A percentile compares a stretch with the other conserved stretches of the same genome.
Evolutionary conservation across 2,329 filamentous ascomycete species (phyloP).

Genomic region (Penicillium sp.): DNA sequence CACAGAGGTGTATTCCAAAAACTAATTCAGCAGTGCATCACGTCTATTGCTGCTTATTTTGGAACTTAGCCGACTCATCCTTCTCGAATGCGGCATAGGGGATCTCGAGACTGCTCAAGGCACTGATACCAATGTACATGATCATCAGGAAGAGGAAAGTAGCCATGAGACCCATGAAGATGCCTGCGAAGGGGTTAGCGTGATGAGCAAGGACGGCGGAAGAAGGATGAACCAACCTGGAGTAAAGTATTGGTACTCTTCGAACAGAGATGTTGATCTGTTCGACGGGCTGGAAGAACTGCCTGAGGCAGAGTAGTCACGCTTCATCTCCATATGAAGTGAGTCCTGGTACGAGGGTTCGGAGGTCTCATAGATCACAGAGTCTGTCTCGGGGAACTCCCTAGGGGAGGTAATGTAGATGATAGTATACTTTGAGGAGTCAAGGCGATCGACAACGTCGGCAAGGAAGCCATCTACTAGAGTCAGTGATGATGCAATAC

Average conservation of each 20-base stretch:
- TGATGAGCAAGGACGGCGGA: constrained; percentile 2
- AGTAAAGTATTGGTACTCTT: constrained; percentile 92
- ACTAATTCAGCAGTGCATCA: constrained; percentile 4
- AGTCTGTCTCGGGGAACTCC: constrained; percentile 32
- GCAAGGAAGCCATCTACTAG: constrained; percentile 50
- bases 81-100: constrained; percentile 96
- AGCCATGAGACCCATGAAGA: constrained; percentile 83
- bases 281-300: constrained; percentile 38
- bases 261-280: constrained; percentile 59
- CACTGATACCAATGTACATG: constrained; percentile 74
- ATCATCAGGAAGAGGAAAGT: constrained; percentile 73
- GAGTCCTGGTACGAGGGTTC: constrained; percentile 56
- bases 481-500: neutral
- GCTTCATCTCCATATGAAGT: constrained; percentile 74
- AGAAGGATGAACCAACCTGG: constrained; percentile 62
- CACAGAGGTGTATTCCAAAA: constrained; percentile 6
- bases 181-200: constrained; percentile 54
- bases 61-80: constrained; percentile 84
- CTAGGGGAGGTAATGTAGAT: constrained; percentile 70
- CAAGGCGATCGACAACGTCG: constrained; percentile 50
- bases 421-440: constrained; percentile 68
- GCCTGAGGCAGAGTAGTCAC: constrained; percentile 50
- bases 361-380: constrained; percentile 63
- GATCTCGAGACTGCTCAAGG: constrained; percentile 78
- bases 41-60: constrained; percentile 72